These are phyloP conservation scores for Fusarium ramigenum DNA, from an alignment of 2,329 filamentous ascomycete species.

Conservation along the genomic window DNA sequence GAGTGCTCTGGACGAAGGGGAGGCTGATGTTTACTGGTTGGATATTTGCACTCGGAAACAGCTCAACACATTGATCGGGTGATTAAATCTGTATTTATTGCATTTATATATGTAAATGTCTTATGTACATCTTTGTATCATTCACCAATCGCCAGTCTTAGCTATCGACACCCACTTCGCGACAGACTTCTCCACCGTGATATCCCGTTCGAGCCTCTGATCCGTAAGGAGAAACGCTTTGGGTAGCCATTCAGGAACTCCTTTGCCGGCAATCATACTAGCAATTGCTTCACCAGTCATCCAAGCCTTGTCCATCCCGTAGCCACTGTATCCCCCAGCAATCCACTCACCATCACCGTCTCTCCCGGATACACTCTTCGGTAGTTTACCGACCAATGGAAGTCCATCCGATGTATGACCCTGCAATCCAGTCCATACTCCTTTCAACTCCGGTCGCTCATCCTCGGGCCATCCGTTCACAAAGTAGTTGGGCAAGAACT, in stretches of 20 bases:
- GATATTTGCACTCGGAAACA: neutral
- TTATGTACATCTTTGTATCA: too few relatives aligned
- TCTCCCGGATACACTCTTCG: neutral
- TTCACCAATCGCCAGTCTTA: neutral
- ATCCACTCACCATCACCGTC: neutral
- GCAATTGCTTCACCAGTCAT: neutral
- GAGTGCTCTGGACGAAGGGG: neutral
- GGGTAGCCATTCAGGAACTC: neutral
- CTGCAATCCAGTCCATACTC: neutral
- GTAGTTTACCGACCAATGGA: neutral
- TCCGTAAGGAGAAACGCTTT: neutral
- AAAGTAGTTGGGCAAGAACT: neutral
- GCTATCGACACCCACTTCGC: neutral
- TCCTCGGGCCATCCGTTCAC: neutral
- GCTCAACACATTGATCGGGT: neutral
- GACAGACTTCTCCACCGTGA: neutral
- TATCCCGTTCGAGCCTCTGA: neutral
- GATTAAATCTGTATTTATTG: too few relatives aligned
- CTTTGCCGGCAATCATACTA: accelerated
- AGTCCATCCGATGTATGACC: neutral
- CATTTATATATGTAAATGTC: too few relatives aligned
- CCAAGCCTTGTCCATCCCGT: neutral
- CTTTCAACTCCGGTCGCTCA: neutral
- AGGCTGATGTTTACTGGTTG: neutral
- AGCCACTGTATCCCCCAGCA: neutral